Percentiles rank a stretch among this genome's conserved stretches.
phyloP scores from a whole-genome alignment of 257 asterid genomes.

The Rauvolfia tetraphylla region DNA sequence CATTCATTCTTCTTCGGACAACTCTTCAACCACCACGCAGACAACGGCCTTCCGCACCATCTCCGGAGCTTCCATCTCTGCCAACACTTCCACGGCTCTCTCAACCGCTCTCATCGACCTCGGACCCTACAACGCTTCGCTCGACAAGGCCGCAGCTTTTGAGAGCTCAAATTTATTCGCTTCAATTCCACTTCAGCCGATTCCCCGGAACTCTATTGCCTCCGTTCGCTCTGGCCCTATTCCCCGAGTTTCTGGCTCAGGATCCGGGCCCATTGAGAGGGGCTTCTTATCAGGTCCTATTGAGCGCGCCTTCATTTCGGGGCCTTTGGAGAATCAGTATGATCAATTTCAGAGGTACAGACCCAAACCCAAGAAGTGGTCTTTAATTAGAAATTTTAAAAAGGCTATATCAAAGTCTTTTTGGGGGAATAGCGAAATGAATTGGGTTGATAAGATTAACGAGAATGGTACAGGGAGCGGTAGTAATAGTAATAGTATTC shows the following conservation, averaged over 20 bases:
- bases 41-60: constrained; percentile 64
- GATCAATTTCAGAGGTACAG: constrained; percentile 72
- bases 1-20: constrained; percentile 35
- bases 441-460: constrained; percentile 24
- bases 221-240: constrained; percentile 68
- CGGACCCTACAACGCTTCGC: constrained; percentile 34
- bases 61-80: constrained; percentile 96
- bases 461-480: constrained; percentile 32
- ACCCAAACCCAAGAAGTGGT: constrained; percentile 65
- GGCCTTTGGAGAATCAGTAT: constrained; percentile 74
- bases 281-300: constrained; percentile 97
- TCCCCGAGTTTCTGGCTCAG: constrained; percentile 32
- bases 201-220: constrained; percentile 39
- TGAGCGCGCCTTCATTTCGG: constrained; percentile 80
- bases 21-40: constrained; percentile 36
- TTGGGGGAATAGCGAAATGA: constrained; percentile 48
- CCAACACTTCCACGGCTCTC: constrained; percentile 74
- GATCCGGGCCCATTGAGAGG: constrained; percentile 72
- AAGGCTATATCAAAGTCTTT: constrained; percentile 52
- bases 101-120: constrained; percentile 58
- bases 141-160: constrained; percentile 82
- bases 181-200: constrained; percentile 86
- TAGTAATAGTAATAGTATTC: constrained; percentile 41
- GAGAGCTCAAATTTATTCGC: constrained; percentile 85
- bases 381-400: constrained; percentile 43